Evolutionary conservation across 2,329 filamentous ascomycete species (phyloP).

Genomic region (Dryadomyces sulphureus): DNA sequence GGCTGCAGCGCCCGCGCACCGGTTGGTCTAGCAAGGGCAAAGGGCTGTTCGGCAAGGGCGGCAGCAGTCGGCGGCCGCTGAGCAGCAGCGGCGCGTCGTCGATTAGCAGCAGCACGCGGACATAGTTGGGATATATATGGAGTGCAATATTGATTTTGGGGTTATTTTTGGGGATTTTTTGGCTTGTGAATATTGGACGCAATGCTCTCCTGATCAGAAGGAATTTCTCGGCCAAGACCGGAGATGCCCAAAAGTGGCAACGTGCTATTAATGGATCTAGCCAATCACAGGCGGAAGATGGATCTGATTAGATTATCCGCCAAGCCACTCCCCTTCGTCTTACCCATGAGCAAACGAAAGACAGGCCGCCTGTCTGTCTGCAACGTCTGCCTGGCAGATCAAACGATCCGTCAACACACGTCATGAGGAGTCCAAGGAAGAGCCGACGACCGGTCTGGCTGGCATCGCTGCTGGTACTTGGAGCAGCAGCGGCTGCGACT

Average conservation of each 20-base stretch:
- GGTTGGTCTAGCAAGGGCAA: conserved; percentile 7
- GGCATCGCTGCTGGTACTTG: background rate
- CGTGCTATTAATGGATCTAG: background rate
- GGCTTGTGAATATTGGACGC: no score
- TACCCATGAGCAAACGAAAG: background rate
- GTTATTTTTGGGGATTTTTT: no score
- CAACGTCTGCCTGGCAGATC: background rate
- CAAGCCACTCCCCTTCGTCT: background rate
- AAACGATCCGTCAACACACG: background rate
- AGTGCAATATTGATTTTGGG: background rate
- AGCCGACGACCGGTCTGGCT: background rate
- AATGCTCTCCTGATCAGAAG: no score
- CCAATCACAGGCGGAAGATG: conserved; percentile 7
- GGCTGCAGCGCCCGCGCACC: conserved; percentile 3
- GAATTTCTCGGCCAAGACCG: background rate
- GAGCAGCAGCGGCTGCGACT: background rate
- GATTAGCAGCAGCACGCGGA: conserved; percentile 7
- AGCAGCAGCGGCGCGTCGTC: conserved; percentile 10
- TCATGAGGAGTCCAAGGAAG: background rate
- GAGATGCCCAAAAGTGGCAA: background rate
- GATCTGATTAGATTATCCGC: conserved; percentile 11
- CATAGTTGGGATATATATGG: background rate
- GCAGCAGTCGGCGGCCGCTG: conserved; percentile 2
- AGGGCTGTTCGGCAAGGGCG: conserved; percentile 7
- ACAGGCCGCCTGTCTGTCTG: background rate